These are phyloP conservation scores for Gyrodon lividus DNA, from an alignment of 768 basidiomycete genomes.

Conservation along the genomic window DNA sequence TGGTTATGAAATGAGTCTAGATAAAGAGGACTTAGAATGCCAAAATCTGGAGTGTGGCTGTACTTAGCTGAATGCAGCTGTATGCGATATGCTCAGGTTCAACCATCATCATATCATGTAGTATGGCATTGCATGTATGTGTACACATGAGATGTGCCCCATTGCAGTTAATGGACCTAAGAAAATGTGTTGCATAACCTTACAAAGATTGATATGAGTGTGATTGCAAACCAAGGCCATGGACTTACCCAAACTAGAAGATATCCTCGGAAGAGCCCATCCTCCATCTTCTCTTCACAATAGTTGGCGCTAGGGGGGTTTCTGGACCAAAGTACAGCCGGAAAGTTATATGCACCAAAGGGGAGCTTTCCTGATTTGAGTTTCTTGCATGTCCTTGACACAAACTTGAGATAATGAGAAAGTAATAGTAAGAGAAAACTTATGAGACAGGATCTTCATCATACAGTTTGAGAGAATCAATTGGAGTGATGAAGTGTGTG, in stretches of 20 bases:
- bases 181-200: conserved; percentile 4
- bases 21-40: neutral
- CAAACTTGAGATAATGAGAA: neutral
- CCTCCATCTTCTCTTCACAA: neutral
- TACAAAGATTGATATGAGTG: neutral
- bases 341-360: neutral
- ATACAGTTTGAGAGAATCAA: neutral
- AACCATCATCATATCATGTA: conserved; percentile 1
- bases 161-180: neutral
- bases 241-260: neutral
- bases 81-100: conserved; percentile 2
- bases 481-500: neutral
- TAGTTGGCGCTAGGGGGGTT: neutral
- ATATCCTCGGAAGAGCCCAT: neutral
- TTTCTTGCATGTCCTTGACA: neutral
- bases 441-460: neutral
- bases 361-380: neutral
- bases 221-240: neutral
- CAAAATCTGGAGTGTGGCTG: neutral
- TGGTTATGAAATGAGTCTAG: neutral
- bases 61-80: conserved; percentile 1
- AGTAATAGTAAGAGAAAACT: neutral
- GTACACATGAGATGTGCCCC: neutral
- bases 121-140: neutral
- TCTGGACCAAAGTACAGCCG: neutral